Evolutionary conservation across 2,329 filamentous ascomycete genomes (phyloP).

Genomic region (Talaromyces sp.): DNA sequence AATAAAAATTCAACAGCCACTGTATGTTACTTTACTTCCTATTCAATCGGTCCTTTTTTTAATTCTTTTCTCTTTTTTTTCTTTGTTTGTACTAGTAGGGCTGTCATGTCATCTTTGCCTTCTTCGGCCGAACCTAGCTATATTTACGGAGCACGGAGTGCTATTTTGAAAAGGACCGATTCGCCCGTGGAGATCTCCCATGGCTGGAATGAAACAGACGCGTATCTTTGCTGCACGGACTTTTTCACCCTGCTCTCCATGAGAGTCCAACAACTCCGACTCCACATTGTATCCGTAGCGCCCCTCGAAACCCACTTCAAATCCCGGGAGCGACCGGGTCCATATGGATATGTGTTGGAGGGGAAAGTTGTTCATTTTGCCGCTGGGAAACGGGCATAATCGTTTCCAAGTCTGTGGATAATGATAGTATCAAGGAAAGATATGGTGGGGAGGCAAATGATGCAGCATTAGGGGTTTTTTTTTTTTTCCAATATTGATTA

Average conservation of each 20-base stretch:
- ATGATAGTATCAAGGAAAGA: too few species aligned
- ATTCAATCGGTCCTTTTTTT: neutral
- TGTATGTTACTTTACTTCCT: neutral
- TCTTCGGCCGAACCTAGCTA: conserved; percentile 3
- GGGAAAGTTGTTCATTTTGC: too few species aligned
- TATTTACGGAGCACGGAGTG: neutral
- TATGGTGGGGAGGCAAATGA: too few species aligned
- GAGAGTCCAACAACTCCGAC: neutral
- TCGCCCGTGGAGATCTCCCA: conserved; percentile 11
- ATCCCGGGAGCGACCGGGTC: conserved; percentile 21
- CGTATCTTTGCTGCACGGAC: conserved; percentile 42
- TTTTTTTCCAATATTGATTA: too few species aligned
- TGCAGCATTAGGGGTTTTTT: too few species aligned
- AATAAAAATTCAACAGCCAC: too few species aligned
- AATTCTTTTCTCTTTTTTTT: neutral
- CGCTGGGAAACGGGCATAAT: too few species aligned
- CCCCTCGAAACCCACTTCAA: conserved; percentile 6
- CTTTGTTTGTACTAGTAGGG: neutral
- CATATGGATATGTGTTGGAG: neutral
- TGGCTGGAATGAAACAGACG: conserved; percentile 34
- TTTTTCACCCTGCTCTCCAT: conserved; percentile 7
- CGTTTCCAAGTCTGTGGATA: too few species aligned
- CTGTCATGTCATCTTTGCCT: neutral
- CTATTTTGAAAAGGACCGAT: neutral
- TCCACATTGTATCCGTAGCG: conserved; percentile 8